Evolutionary conservation across 1,284 basidiomycete genomes (phyloP).

Genomic region (Ustilago tritici): DNA sequence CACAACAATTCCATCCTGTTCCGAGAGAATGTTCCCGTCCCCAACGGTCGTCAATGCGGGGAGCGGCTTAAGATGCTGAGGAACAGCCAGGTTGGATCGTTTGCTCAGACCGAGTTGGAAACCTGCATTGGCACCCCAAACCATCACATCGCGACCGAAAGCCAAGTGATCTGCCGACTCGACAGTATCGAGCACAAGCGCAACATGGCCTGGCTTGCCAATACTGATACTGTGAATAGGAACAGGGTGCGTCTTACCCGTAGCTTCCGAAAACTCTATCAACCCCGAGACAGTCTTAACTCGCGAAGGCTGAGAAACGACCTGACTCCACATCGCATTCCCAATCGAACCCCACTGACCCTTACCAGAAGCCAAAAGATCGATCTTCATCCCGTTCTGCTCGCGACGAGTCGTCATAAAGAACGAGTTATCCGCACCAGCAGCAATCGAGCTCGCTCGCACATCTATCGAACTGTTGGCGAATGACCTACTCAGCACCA

Average conservation of each 20-base stretch:
- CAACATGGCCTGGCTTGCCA: conserved; percentile 76
- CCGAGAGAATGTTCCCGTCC: conserved; percentile 28
- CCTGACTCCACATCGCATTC: conserved; percentile 81
- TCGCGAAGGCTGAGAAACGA: conserved; percentile 78
- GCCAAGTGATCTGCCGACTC: conserved; percentile 60
- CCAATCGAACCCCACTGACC: conserved; percentile 88
- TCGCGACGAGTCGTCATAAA: conserved; percentile 53
- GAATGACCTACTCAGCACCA: conserved; percentile 78
- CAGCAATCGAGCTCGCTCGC: conserved; percentile 51
- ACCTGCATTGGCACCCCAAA: conserved; percentile 71
- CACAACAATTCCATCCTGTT: conserved; percentile 34
- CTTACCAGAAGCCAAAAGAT: conserved; percentile 85
- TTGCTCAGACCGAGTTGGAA: conserved; percentile 79
- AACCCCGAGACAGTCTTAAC: conserved; percentile 87
- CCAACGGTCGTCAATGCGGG: conserved; percentile 64
- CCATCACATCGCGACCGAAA: conserved; percentile 74
- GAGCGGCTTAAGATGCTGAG: conserved; percentile 74
- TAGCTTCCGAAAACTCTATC: conserved; percentile 71
- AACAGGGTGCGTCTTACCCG: conserved; percentile 74
- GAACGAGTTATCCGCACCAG: conserved; percentile 64
- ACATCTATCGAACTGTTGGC: conserved; percentile 72
- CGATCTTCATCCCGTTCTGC: conserved; percentile 68
- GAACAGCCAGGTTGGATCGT: conserved; percentile 79
- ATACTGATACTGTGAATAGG: conserved; percentile 78
- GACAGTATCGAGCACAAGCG: conserved; percentile 63